Evolutionary conservation across 73 alveolate genomes (phyloP).

Genomic region (Tetrahymena malaccensis): DNA sequence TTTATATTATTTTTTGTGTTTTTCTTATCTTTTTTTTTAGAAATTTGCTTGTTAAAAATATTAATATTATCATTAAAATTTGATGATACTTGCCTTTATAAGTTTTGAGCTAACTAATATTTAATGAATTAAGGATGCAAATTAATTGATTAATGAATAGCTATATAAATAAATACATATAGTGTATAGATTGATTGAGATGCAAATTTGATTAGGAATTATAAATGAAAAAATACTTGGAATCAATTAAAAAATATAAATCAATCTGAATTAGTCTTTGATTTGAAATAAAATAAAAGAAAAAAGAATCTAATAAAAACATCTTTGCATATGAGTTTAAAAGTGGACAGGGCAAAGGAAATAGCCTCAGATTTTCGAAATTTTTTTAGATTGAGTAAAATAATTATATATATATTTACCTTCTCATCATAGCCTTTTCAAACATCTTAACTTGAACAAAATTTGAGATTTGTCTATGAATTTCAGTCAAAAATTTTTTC

Average conservation of each 20-base stretch:
- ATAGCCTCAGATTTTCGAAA: neutral
- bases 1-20: neutral
- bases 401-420: neutral
- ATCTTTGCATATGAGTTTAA: neutral
- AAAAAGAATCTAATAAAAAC: neutral
- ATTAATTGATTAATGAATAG: neutral
- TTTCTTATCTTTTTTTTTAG: neutral
- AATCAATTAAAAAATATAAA: neutral
- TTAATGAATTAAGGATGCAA: neutral
- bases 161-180: neutral
- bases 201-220: neutral
- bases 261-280: neutral
- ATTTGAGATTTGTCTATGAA: neutral
- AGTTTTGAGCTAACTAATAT: neutral
- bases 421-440: neutral
- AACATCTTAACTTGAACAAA: neutral
- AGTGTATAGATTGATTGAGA: neutral
- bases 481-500: neutral
- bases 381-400: neutral
- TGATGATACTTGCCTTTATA: neutral
- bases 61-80: neutral
- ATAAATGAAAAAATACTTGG: neutral
- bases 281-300: neutral
- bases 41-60: neutral
- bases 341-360: neutral